A percentile compares a stretch with the other conserved stretches of the same genome.
Evolutionary conservation across 2,329 filamentous ascomycete species (phyloP).

Genomic region (Colletotrichum sp.): DNA sequence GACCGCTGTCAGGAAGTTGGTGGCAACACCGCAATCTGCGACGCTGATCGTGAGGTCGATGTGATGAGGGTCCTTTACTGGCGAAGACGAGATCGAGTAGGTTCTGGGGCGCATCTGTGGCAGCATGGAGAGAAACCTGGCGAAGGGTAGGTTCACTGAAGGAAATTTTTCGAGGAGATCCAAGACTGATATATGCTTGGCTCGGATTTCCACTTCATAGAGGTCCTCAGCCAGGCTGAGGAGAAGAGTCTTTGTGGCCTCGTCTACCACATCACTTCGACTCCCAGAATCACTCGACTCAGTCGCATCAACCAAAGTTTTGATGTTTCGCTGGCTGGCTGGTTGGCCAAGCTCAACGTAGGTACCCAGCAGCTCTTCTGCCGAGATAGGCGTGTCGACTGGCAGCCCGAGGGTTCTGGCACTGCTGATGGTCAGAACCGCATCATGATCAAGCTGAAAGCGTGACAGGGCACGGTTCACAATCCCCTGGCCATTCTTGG

Average conservation of each 20-base stretch:
- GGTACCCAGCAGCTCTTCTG: not conserved
- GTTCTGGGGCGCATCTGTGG: not conserved
- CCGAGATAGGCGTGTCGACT: not conserved
- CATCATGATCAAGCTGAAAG: not conserved
- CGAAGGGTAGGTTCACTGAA: not conserved
- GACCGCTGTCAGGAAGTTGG: not conserved
- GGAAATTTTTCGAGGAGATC: not conserved
- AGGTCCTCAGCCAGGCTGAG: not conserved
- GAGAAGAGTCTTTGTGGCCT: not conserved
- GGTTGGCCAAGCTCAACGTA: not conserved
- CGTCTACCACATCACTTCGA: not conserved
- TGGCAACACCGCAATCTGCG: not conserved
- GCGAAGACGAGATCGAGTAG: not conserved
- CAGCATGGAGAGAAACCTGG: not conserved
- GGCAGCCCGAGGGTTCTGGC: not conserved
- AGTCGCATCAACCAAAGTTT: not conserved
- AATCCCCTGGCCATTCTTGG: not conserved
- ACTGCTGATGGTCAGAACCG: not conserved
- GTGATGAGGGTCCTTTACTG: not conserved
- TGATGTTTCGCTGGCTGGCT: not conserved
- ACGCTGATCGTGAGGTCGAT: not conserved
- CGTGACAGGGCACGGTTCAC: not conserved
- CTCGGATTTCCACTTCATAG: not conserved
- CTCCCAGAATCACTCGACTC: not conserved
- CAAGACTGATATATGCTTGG: not conserved